phyloP scores from a whole-genome alignment of 345 rosid genomes.

The Populus ilicifolia region DNA sequence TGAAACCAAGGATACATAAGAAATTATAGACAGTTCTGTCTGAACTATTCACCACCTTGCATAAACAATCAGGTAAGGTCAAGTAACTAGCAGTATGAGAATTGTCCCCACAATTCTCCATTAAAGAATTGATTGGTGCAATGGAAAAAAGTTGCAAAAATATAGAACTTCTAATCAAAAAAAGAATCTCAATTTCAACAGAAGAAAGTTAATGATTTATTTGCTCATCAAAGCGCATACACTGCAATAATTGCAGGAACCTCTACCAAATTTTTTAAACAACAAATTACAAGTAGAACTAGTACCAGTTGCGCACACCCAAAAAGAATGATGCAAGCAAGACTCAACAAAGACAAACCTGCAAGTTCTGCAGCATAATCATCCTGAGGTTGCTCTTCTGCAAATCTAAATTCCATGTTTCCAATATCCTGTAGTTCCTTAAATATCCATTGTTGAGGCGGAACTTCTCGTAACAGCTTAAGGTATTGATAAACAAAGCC shows the following conservation, averaged over 20 bases:
- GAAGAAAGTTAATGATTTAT: not conserved
- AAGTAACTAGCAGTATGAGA: not conserved
- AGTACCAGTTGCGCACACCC: not conserved
- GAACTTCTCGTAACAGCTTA: constrained; percentile 54
- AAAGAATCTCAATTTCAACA: not conserved
- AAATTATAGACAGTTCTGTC: no score
- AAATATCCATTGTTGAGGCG: constrained; percentile 97
- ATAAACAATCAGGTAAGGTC: not conserved
- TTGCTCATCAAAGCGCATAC: not conserved
- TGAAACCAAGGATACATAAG: no score
- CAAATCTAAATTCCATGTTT: constrained; percentile 87
- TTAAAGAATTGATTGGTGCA: not conserved
- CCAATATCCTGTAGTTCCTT: constrained; percentile 95
- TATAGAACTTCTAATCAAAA: no score
- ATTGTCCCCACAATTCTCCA: not conserved
- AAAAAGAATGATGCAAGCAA: not conserved
- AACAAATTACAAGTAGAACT: not conserved
- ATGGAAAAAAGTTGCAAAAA: not conserved
- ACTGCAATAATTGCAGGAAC: not conserved
- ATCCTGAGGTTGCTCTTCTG: constrained; percentile 95
- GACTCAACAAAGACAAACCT: constrained; percentile 43
- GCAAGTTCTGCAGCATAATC: constrained; percentile 96
- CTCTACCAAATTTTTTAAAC: not conserved
- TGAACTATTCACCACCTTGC: not conserved
- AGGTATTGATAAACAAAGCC: constrained; percentile 86